These are phyloP conservation scores for Septoria linicola DNA, from an alignment of 2,329 filamentous ascomycete genomes.

Conservation along the genomic window DNA sequence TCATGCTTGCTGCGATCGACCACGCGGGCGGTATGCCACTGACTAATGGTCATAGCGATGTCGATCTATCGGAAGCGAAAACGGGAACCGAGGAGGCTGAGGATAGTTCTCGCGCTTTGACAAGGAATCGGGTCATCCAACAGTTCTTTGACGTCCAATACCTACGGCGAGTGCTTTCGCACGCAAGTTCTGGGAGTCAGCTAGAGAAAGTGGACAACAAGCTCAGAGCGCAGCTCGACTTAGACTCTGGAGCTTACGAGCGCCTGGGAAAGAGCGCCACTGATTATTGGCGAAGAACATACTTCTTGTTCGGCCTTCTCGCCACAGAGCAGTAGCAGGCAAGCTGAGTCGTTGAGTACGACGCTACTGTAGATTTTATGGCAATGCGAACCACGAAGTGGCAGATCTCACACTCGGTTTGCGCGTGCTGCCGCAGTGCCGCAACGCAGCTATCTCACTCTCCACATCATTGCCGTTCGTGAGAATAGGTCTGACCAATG, in stretches of 20 bases:
- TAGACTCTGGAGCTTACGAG: conserved; percentile 52
- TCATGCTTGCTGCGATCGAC: conserved; percentile 33
- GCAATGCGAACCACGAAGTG: background rate
- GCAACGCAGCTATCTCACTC: no score
- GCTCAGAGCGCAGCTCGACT: conserved; percentile 48
- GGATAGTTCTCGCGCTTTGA: background rate
- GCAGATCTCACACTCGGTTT: no score
- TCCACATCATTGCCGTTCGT: no score
- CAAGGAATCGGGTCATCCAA: conserved; percentile 36
- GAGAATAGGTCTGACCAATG: no score
- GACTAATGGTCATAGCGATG: conserved; percentile 22
- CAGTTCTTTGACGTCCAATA: conserved; percentile 47
- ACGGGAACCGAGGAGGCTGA: conserved; percentile 16
- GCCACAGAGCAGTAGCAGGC: conserved; percentile 34
- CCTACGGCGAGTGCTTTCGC: conserved; percentile 35
- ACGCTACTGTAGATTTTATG: background rate
- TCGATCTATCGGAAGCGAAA: conserved; percentile 21
- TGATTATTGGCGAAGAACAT: conserved; percentile 82
- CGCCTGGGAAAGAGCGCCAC: conserved; percentile 61
- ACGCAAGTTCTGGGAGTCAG: background rate
- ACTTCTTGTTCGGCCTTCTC: conserved; percentile 76
- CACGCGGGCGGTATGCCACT: conserved; percentile 18
- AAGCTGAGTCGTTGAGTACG: conserved; percentile 5
- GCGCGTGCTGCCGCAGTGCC: no score
- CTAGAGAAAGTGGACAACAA: conserved; percentile 38